A percentile compares a stretch with the other conserved stretches of the same genome.
These are phyloP conservation scores for Penicillium argentinense DNA, from an alignment of 495 filamentous ascomycete genomes.

Conservation along the genomic window DNA sequence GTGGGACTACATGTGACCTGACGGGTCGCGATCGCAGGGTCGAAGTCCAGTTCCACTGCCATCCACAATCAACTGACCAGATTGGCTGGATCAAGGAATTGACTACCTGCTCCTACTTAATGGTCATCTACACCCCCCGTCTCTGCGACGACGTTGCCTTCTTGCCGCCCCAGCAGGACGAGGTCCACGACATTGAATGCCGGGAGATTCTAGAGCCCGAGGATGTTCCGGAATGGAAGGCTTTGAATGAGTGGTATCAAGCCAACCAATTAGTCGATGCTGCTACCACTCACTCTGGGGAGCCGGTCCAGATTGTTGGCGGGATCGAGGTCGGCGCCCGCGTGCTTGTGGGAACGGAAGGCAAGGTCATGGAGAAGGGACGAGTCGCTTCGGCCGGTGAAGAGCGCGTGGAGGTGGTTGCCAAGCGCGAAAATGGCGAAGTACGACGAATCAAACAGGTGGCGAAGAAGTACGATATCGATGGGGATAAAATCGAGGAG, in stretches of 20 bases:
- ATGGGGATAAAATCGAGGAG: conserved; percentile 63
- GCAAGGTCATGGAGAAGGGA: conserved; percentile 55
- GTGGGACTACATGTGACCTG: conserved; percentile 89
- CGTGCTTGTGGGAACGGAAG: conserved; percentile 55
- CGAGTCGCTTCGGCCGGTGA: conserved; percentile 40
- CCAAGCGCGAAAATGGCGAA: conserved; percentile 57
- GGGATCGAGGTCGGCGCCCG: conserved; percentile 61
- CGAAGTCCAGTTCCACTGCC: conserved; percentile 93
- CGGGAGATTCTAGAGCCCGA: conserved; percentile 62
- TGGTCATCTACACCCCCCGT: conserved; percentile 91
- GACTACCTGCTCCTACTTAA: conserved; percentile 88
- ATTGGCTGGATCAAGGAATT: conserved; percentile 97
- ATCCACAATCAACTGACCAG: conserved; percentile 74
- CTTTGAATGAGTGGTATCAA: conserved; percentile 44
- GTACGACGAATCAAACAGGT: conserved; percentile 57
- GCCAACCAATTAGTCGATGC: conserved; percentile 39
- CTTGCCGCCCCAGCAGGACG: conserved; percentile 77
- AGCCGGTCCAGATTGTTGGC: conserved; percentile 52
- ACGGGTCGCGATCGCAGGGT: conserved; percentile 82
- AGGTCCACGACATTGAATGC: conserved; percentile 77
- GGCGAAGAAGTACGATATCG: conserved; percentile 67
- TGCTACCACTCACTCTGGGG: conserved; percentile 12
- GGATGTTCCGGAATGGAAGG: conserved; percentile 59
- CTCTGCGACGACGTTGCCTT: conserved; percentile 94
- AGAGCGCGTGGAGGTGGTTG: conserved; percentile 50